These are phyloP conservation scores for Kwoniella botswanensis DNA, from an alignment of 768 basidiomycete genomes.

Conservation along the genomic window DNA sequence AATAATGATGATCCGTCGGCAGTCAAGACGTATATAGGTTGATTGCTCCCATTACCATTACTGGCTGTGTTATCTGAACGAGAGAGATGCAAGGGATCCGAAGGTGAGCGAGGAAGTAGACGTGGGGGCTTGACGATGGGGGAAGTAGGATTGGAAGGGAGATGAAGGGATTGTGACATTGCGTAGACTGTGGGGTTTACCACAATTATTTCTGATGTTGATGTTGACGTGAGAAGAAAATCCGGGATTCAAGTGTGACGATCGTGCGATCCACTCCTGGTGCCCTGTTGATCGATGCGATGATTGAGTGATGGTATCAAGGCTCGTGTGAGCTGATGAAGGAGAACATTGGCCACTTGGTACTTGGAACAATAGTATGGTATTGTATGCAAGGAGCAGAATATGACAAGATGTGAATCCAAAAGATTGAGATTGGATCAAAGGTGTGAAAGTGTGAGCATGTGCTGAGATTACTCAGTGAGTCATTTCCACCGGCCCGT, in stretches of 20 bases:
- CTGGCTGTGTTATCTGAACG: not conserved
- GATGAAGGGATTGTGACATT: slow-evolving; percentile 19
- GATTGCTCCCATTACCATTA: not conserved
- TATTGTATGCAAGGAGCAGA: too few relatives aligned
- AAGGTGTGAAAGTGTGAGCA: not conserved
- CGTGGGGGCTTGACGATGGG: slow-evolving; percentile 20
- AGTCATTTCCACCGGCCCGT: not conserved
- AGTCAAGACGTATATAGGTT: slow-evolving; percentile 53
- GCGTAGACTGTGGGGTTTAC: not conserved
- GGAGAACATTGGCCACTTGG: not conserved
- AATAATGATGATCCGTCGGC: slow-evolving; percentile 54
- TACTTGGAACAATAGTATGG: not conserved
- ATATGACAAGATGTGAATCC: not conserved
- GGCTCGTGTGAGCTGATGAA: not conserved
- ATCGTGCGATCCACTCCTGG: not conserved
- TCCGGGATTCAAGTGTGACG: not conserved
- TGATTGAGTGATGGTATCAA: not conserved
- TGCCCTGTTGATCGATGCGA: not conserved
- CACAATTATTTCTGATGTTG: not conserved
- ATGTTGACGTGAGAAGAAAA: not conserved
- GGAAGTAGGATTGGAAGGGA: slow-evolving; percentile 16
- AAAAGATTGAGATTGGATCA: not conserved
- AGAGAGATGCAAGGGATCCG: slow-evolving; percentile 16
- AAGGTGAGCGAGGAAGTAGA: slow-evolving; percentile 15
- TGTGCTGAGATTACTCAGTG: not conserved